Conservation (phyloP, 1,284 basidiomycete species). For the Ustilago lituana region DNA sequence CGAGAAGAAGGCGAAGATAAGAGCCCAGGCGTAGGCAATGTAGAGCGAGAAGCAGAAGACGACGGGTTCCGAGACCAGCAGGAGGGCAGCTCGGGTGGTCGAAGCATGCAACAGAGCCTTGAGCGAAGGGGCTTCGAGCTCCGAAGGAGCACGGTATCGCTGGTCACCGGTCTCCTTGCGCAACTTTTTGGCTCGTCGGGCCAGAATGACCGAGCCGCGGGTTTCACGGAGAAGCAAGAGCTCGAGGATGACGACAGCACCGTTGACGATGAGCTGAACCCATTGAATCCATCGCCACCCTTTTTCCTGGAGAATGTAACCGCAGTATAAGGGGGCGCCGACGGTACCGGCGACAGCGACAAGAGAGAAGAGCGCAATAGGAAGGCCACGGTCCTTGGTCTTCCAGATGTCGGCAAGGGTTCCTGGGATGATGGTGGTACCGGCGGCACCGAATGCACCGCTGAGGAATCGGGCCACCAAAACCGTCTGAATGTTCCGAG, state of each 20-base stretch:
- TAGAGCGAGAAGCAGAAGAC: constrained; percentile 64
- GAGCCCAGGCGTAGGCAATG: constrained; percentile 64
- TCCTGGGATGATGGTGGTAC: constrained; percentile 57
- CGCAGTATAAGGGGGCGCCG: constrained; percentile 59
- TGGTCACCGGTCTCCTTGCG: constrained; percentile 65
- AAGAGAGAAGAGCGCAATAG: constrained; percentile 67
- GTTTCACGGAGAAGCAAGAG: constrained; percentile 66
- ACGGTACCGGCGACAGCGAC: constrained; percentile 62
- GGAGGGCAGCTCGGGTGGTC: constrained; percentile 60
- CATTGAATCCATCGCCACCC: constrained; percentile 68
- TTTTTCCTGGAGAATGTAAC: constrained; percentile 61
- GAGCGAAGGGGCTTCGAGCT: constrained; percentile 65
- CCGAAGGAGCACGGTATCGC: constrained; percentile 63
- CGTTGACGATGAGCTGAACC: constrained; percentile 62
- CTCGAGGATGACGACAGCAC: constrained; percentile 62
- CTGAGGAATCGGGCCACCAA: constrained; percentile 64
- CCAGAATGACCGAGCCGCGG: constrained; percentile 65
- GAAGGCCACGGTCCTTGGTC: constrained; percentile 60
- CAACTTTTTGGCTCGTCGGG: constrained; percentile 60
- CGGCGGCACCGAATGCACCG: constrained; percentile 64
- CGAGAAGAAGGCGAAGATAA: constrained; percentile 63
- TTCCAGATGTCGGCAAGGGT: constrained; percentile 62
- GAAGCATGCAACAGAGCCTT: constrained; percentile 63
- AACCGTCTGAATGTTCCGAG: constrained; percentile 63
- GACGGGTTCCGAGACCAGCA: constrained; percentile 65